Percentiles rank a stretch among this genome's conserved stretches.
These are phyloP conservation scores for Multifurca ochricompacta DNA, from an alignment of 768 basidiomycete species.

Conservation along the genomic window DNA sequence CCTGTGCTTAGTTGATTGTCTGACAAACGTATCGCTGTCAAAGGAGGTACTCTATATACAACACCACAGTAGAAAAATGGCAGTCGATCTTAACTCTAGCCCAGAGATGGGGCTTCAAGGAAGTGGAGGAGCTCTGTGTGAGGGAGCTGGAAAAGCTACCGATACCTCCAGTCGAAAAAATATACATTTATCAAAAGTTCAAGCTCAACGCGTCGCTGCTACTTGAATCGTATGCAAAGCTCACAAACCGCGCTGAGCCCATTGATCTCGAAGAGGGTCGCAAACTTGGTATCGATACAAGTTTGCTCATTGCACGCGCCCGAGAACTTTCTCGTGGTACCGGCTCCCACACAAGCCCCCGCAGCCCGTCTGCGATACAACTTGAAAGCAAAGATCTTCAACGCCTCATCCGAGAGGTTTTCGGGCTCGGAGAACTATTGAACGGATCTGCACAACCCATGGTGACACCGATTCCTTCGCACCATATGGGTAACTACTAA, in stretches of 20 bases:
- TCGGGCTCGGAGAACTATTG: background rate
- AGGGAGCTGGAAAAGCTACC: constrained; percentile 42
- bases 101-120: constrained; percentile 45
- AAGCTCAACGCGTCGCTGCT: constrained; percentile 41
- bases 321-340: constrained; percentile 35
- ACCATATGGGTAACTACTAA: too few species aligned
- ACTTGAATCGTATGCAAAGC: constrained; percentile 42
- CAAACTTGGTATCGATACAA: constrained; percentile 49
- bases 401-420: background rate
- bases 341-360: background rate
- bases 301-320: constrained; percentile 42
- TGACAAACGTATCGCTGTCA: background rate
- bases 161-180: constrained; percentile 43
- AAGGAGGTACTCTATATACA: constrained; percentile 51
- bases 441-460: background rate
- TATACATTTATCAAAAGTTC: constrained; percentile 48
- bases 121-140: constrained; percentile 43
- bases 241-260: constrained; percentile 45
- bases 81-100: constrained; percentile 44
- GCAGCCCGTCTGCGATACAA: background rate
- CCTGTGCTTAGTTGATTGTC: constrained; percentile 27
- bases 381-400: background rate
- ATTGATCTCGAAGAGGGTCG: constrained; percentile 46
- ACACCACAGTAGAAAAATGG: constrained; percentile 46
- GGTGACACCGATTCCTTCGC: too few species aligned